Evolutionary conservation across 306 rosid species (phyloP).

Genomic region (Acacia crassicarpa): DNA sequence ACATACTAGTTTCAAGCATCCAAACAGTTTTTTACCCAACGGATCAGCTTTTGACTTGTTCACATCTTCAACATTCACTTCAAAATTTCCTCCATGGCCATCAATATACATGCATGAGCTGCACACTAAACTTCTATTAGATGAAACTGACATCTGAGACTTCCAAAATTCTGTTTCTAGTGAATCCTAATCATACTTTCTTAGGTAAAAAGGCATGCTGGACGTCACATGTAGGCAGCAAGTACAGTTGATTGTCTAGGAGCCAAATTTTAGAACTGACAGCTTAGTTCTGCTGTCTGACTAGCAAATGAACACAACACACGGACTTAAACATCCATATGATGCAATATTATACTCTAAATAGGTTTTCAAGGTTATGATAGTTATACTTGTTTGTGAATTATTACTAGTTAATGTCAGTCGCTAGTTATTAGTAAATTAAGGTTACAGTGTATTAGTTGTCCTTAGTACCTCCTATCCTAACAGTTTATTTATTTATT

Average conservation of each 20-base stretch:
- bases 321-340: conserved; percentile 17
- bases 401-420: neutral
- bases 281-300: neutral
- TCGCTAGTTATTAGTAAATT: neutral
- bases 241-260: neutral
- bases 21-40: conserved; percentile 51
- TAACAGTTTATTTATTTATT: too few relatives aligned
- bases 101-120: conserved; percentile 75
- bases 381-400: neutral
- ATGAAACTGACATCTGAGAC: conserved; percentile 19
- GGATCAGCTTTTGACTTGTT: conserved; percentile 60
- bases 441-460: neutral
- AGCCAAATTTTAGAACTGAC: neutral
- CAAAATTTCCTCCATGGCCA: conserved; percentile 57
- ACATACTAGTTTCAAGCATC: conserved; percentile 16
- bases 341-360: neutral
- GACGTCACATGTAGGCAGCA: neutral
- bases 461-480: neutral
- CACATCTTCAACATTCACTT: conserved; percentile 66
- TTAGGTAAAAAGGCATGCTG: neutral
- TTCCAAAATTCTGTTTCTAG: conserved; percentile 7
- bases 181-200: conserved; percentile 9
- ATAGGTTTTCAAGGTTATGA: neutral
- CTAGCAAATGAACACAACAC: conserved; percentile 7
- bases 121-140: conserved; percentile 33